Percentiles rank a stretch among this genome's conserved stretches.
phyloP scores from a whole-genome alignment of 768 basidiomycete species.

The Cantharellus anzutake region DNA sequence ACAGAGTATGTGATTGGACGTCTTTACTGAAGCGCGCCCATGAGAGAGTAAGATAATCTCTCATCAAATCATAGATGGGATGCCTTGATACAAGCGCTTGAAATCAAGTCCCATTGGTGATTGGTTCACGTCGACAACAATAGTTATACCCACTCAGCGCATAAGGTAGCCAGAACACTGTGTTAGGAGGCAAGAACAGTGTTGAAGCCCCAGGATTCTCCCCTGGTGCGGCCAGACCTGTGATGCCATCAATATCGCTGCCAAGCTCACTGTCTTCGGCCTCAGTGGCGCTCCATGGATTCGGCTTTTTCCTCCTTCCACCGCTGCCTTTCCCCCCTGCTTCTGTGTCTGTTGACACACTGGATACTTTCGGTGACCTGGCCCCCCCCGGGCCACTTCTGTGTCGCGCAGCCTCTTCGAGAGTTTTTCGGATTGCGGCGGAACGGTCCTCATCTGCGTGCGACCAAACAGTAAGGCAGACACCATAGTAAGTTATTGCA shows the following conservation, averaged over 20 bases:
- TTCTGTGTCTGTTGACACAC: not conserved
- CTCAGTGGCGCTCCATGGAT: slow-evolving; percentile 37
- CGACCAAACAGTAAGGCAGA: slow-evolving; percentile 89
- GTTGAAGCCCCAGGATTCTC: slow-evolving; percentile 44
- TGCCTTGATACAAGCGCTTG: slow-evolving; percentile 74
- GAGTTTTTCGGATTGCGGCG: slow-evolving; percentile 61
- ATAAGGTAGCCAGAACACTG: slow-evolving; percentile 91
- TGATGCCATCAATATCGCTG: slow-evolving; percentile 55
- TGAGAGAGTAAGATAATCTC: slow-evolving; percentile 86
- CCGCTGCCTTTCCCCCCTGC: slow-evolving; percentile 1
- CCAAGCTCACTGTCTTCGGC: slow-evolving; percentile 40
- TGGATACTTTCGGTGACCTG: not conserved
- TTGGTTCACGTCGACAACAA: slow-evolving; percentile 12
- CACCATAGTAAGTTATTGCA: slow-evolving; percentile 61
- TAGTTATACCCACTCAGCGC: slow-evolving; percentile 46
- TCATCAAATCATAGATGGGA: slow-evolving; percentile 89
- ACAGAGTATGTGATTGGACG: slow-evolving; percentile 79
- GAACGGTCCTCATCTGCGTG: slow-evolving; percentile 83
- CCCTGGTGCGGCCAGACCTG: slow-evolving; percentile 49
- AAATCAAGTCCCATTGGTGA: slow-evolving; percentile 1
- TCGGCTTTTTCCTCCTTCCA: not conserved
- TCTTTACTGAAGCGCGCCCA: slow-evolving; percentile 93
- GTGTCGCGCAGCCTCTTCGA: slow-evolving; percentile 33
- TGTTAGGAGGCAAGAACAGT: slow-evolving; percentile 71
- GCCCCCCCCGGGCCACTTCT: not conserved